Percentiles rank a stretch among this genome's conserved stretches.
phyloP scores from a whole-genome alignment of 192 early-diverging fungal genomes.

The Backusella westeae region DNA sequence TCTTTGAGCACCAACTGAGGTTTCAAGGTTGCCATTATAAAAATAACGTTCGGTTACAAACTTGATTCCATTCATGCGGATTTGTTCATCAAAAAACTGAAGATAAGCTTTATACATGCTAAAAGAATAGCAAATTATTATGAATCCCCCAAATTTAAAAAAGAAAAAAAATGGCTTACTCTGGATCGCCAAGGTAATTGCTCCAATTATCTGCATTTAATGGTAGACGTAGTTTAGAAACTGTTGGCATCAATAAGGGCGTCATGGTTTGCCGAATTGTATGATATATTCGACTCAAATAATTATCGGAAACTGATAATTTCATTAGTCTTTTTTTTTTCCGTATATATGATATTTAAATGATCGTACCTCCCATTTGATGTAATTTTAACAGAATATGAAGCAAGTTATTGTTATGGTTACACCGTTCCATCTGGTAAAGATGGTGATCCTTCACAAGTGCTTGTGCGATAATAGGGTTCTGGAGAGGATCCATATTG shows the following conservation, averaged over 20 bases:
- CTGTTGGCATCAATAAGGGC: not conserved
- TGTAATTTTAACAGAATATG: not conserved
- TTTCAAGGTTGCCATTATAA: not conserved
- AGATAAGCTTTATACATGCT: slow-evolving; percentile 6
- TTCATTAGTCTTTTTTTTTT: not conserved
- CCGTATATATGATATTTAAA: not conserved
- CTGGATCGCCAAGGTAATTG: not conserved
- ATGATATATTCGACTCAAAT: not conserved
- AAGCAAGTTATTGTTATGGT: not conserved
- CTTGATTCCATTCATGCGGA: not conserved
- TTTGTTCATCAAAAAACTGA: not conserved
- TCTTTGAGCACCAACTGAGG: not conserved
- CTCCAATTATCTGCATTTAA: not conserved
- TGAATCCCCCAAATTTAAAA: not conserved
- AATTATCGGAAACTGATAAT: not conserved
- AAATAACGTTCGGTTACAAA: not conserved
- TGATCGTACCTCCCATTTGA: not conserved
- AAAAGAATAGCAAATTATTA: not conserved
- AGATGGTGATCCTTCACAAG: not conserved
- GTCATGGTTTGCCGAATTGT: not conserved
- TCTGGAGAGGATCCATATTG: not conserved
- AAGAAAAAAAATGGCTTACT: not conserved
- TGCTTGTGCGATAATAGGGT: not conserved
- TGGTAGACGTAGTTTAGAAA: not conserved
- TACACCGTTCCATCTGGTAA: not conserved